Base-by-base conservation (phyloP, 148 eudicot genomes). In the Cornus suecica region DNA sequence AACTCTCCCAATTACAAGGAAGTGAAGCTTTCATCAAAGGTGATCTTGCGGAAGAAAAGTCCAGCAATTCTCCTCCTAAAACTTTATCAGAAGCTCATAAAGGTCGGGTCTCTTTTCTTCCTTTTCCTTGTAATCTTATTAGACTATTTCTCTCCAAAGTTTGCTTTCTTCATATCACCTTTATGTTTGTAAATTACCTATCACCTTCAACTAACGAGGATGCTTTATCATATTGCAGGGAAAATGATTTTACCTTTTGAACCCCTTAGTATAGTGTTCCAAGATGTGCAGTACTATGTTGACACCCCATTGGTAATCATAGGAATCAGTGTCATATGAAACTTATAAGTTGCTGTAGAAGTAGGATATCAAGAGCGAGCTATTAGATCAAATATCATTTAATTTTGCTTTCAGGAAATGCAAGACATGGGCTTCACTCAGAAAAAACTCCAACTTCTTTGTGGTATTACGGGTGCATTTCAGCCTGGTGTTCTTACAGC, bases 401-500 rank as follows among this genome's bases (percentile, higher is more conserved):
- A 58, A 0, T 22, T 65, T 56, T 61, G 18, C 28, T 76, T 60
- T 45, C 82, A 88, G 97, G 92, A 83, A 80, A 91, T 90, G 94
- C 82, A 62, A 79, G 84, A 91, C 25, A 84, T 76, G 25, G 97
- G 92, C 5, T 86, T 88, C 76, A 27, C 85, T 64, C 76, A 87
- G 68, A 90, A 91, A 73, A 85, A 69, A 67, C 82, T 90, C 27
- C 88, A 86, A 76, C 89, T 91, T 74, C 90, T 91, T 80, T 72
- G 67, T 82, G 88, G 79, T 73, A 84, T 94, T 2, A 90, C 91
- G 10, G 90, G 98, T 70, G 83, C 88, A 48, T 85, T 94, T 18
- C 86, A 83, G 76, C 97, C 97, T 30, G 97, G 97, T 69, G 86
- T 88, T 77, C 91, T 93, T 70, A 88, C 94, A 24, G 97, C 92